These are phyloP conservation scores for Rhodocollybia butyracea DNA, from an alignment of 768 basidiomycete species.

Conservation along the genomic window DNA sequence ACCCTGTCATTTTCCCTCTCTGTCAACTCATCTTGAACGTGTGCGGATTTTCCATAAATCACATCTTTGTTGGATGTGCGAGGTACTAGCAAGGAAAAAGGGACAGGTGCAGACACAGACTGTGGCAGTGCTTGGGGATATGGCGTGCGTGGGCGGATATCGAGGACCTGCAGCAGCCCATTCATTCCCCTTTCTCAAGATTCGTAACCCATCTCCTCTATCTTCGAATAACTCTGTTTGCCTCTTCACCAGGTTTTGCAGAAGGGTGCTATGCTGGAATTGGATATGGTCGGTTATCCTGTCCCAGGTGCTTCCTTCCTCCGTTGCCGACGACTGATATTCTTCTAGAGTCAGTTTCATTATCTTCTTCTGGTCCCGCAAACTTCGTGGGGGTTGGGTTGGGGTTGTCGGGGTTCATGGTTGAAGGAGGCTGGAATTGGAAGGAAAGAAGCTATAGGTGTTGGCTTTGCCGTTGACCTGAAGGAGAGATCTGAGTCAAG, in stretches of 20 bases:
- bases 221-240: not conserved
- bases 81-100: slow-evolving; percentile 37
- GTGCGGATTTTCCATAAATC: slow-evolving; percentile 61
- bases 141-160: too few species aligned
- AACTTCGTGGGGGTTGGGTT: slow-evolving; percentile 95
- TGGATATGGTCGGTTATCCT: slow-evolving; percentile 19
- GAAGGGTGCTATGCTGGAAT: not conserved
- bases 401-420: slow-evolving; percentile 97
- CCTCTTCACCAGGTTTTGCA: not conserved
- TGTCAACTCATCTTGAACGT: slow-evolving; percentile 57
- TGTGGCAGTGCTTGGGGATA: slow-evolving; percentile 17
- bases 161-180: not conserved
- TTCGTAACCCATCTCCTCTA: not conserved
- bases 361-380: slow-evolving; percentile 42
- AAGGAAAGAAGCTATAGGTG: slow-evolving; percentile 86
- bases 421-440: slow-evolving; percentile 95
- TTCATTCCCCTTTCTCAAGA: slow-evolving; percentile 1
- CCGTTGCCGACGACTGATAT: slow-evolving; percentile 25
- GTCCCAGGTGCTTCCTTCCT: slow-evolving; percentile 20
- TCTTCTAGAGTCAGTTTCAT: slow-evolving; percentile 26
- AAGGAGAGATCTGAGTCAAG: slow-evolving; percentile 93
- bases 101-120: slow-evolving; percentile 45
- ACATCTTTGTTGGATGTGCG: slow-evolving; percentile 35
- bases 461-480: slow-evolving; percentile 96
- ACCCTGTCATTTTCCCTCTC: slow-evolving; percentile 74